Conservation (phyloP, 768 basidiomycete genomes). For the Pisolithus tinctorius region DNA sequence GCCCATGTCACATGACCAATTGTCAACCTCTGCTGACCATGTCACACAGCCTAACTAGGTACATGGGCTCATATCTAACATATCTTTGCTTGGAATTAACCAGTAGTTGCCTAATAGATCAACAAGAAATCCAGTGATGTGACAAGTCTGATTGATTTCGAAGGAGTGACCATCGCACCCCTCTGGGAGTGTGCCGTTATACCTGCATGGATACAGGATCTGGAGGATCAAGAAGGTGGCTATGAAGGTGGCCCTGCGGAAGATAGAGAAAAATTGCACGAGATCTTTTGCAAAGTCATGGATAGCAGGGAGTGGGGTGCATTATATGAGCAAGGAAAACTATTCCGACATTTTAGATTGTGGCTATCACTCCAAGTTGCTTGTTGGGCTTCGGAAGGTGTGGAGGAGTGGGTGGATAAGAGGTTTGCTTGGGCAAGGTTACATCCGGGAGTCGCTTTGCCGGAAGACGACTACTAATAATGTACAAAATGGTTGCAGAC, state of each 20-base stretch:
- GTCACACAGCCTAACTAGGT: no score
- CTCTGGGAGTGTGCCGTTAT: slow-evolving; percentile 14
- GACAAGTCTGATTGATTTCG: slow-evolving; percentile 12
- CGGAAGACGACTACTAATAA: not conserved
- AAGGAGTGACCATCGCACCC: slow-evolving; percentile 10
- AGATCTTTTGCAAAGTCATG: not conserved
- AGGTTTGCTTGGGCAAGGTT: not conserved
- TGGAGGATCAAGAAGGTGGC: not conserved
- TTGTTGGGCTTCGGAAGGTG: not conserved
- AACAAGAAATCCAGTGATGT: not conserved
- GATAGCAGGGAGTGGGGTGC: not conserved
- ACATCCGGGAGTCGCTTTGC: not conserved
- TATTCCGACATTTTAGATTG: not conserved
- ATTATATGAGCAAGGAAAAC: not conserved
- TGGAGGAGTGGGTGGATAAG: slow-evolving; percentile 1
- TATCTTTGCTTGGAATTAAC: not conserved
- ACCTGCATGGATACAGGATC: slow-evolving; percentile 11
- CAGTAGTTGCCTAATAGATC: not conserved
- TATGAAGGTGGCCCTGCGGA: not conserved
- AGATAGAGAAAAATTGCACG: not conserved
- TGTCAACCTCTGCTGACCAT: no score
- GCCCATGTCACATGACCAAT: no score
- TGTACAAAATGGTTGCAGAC: no score
- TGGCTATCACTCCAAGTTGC: not conserved
- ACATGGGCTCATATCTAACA: no score